A percentile compares a stretch with the other conserved stretches of the same genome.
Conservation (phyloP, 495 filamentous ascomycete species). For the Bacidia gigantensis region DNA sequence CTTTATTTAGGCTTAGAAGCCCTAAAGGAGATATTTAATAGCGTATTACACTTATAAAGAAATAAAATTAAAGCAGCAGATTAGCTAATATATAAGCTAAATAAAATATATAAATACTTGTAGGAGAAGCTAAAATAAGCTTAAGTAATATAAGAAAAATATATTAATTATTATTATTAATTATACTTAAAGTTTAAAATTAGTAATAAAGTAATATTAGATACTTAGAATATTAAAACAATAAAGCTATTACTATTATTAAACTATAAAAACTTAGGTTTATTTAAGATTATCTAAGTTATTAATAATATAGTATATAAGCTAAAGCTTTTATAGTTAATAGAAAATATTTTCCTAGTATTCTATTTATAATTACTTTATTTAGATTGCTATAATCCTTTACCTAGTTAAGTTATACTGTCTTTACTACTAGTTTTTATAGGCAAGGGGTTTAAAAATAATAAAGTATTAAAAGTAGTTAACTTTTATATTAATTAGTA, state of each 20-base stretch:
- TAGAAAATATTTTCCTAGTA: neutral
- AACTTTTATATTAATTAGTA: neutral
- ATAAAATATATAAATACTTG: neutral
- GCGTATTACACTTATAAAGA: neutral
- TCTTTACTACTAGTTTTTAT: neutral
- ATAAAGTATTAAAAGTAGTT: neutral
- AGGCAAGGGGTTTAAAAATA: neutral
- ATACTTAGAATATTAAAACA: neutral
- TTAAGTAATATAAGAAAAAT: neutral
- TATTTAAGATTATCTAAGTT: slow-evolving; percentile 2
- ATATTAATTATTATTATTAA: neutral
- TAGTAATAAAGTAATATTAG: neutral
- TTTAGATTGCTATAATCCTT: neutral
- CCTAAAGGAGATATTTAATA: neutral
- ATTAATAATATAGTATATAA: neutral
- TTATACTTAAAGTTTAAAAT: neutral
- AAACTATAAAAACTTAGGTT: neutral
- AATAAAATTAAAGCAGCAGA: neutral
- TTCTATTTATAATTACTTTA: neutral
- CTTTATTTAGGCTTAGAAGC: neutral
- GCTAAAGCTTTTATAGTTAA: neutral
- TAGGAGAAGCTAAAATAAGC: neutral
- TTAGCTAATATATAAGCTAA: neutral
- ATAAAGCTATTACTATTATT: neutral
- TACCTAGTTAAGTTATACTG: neutral